Evolutionary conservation across 441 rosid species (phyloP).

Genomic region (Erodium texanum): DNA sequence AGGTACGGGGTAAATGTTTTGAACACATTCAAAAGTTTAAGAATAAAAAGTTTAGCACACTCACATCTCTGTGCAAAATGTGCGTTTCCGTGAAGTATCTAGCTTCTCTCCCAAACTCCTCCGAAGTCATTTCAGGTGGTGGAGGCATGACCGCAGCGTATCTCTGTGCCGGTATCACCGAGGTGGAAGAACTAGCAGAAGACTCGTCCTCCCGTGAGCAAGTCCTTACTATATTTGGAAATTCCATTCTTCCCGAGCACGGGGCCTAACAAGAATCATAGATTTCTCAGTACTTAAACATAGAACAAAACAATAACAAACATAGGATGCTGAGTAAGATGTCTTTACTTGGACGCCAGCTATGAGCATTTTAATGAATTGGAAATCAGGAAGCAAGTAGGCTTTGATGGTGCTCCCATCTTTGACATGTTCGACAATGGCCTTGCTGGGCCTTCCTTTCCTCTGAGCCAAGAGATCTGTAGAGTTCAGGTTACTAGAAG

Average conservation of each 20-base stretch:
- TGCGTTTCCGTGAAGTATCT: neutral
- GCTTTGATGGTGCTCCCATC: constrained; percentile 3
- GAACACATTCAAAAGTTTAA: neutral
- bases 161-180: neutral
- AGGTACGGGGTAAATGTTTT: too few species aligned
- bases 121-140: neutral
- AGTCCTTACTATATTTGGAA: neutral
- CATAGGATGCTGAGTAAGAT: too few species aligned
- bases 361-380: neutral
- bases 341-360: neutral
- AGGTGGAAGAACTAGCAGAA: neutral
- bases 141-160: neutral
- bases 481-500: neutral
- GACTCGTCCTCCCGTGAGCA: neutral
- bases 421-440: neutral
- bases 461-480: neutral
- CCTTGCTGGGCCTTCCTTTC: neutral
- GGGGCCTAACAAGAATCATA: neutral
- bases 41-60: neutral
- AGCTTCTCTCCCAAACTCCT: neutral
- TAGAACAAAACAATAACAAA: too few species aligned
- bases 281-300: too few species aligned
- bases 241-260: neutral
- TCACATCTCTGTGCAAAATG: neutral
- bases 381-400: neutral